Base-by-base conservation (phyloP, 495 filamentous ascomycete genomes). In the Hypoxylon fragiforme region DNA sequence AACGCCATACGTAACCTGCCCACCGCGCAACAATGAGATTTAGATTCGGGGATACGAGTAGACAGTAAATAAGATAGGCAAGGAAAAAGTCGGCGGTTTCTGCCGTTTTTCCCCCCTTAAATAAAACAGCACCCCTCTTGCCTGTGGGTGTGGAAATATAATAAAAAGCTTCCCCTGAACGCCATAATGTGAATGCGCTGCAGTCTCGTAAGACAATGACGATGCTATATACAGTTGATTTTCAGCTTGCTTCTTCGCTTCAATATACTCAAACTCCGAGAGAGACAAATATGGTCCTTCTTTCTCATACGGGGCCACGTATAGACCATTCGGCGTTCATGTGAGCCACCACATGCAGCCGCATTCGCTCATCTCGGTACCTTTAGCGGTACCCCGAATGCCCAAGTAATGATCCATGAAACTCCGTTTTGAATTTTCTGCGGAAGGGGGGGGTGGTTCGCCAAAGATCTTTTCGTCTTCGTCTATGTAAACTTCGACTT, bases 401-500 rank as follows among this genome's bases (percentile, higher is more conserved):
- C 37, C 20, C 5, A 64, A 8, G 2, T 56, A 38, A 30, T 38
- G 21, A 13, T 39, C 49, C 12, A 34, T 24, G 5, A 37, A 13
- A 9, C 14, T 30, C 6, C 43, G 49, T 36, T 49, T 64, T 19
- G 46, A 14, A 1, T 34, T 34, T 2, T 7, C 28, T n/a, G 54
- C 22, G 24, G 24, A 9, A 4, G 24, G 24, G 9, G 24, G 24
- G 24, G 24, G 24, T 28, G 24, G 24, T 18, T 44, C 43, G 37
- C 48, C 36, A 8, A 20, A 20, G 3, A 21, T 43, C 9, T 50
- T 39, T 37, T 81, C 73, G 12, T 69, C 63, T 70, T 91, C 89
- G 39, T 79, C 70, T 20, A 92, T 80, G 16, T 77, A 60, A 18
- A 92, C 69, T 2, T 73, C 77, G 19, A 82, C 68, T 1, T 70